A percentile compares a stretch with the other conserved stretches of the same genome.
Conservation (phyloP, 768 basidiomycete species). For the Scleroderma citrinum region DNA sequence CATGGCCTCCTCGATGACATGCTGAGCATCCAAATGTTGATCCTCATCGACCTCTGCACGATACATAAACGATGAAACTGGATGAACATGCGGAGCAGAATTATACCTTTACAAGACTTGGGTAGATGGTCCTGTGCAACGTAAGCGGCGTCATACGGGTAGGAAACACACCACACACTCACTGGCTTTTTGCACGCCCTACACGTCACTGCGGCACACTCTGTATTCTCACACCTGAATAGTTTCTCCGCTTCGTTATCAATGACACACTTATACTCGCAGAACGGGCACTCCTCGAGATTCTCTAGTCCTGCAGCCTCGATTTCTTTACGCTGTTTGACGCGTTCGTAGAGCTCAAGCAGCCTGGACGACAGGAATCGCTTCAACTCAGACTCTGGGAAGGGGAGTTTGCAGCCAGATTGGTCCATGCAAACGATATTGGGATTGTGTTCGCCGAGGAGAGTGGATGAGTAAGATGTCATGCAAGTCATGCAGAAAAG, state of each 20-base stretch:
- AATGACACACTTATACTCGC: slow-evolving; percentile 81
- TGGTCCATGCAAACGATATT: slow-evolving; percentile 79
- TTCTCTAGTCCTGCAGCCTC: slow-evolving; percentile 72
- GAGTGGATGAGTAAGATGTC: slow-evolving; percentile 57
- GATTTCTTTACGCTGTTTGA: slow-evolving; percentile 75
- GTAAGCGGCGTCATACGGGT: neutral
- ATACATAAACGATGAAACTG: slow-evolving; percentile 1
- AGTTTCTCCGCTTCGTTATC: slow-evolving; percentile 63
- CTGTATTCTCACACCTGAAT: slow-evolving; percentile 49
- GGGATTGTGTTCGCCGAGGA: slow-evolving; percentile 58
- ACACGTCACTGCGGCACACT: slow-evolving; percentile 75
- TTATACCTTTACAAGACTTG: slow-evolving; percentile 74
- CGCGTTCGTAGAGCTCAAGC: slow-evolving; percentile 62
- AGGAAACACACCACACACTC: slow-evolving; percentile 21
- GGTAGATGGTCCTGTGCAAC: slow-evolving; percentile 66
- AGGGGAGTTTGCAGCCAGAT: slow-evolving; percentile 61
- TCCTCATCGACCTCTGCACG: slow-evolving; percentile 67
- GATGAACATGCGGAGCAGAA: neutral
- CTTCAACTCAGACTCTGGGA: slow-evolving; percentile 61
- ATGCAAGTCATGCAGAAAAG: slow-evolving; percentile 79
- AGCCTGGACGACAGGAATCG: slow-evolving; percentile 65
- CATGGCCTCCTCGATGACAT: slow-evolving; percentile 91
- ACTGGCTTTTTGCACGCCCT: slow-evolving; percentile 71
- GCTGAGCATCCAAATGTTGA: slow-evolving; percentile 64
- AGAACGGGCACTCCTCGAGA: slow-evolving; percentile 87